Evolutionary conservation across 352 stramenopile species (phyloP).

Genomic region (Phytopythium oedochilum): DNA sequence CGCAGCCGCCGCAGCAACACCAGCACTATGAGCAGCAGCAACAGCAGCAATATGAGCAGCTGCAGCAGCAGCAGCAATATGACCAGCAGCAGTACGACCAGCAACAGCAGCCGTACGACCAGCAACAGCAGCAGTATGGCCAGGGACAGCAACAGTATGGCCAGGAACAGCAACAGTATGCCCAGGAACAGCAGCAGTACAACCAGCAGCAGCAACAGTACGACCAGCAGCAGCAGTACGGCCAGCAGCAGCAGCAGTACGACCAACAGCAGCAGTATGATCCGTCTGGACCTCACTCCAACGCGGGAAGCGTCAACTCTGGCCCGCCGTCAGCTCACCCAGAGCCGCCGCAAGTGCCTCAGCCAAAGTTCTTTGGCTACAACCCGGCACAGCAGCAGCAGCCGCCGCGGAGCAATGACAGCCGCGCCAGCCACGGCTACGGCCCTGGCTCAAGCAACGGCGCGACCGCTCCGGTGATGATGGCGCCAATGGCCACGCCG

Average conservation of each 20-base stretch:
- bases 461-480: slow-evolving; percentile 1
- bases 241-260: not conserved
- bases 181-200: slow-evolving; percentile 1
- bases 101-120: not conserved
- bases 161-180: not conserved
- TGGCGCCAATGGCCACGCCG: slow-evolving; percentile 4
- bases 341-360: not conserved
- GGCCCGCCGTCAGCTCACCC: slow-evolving; percentile 11
- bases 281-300: slow-evolving; percentile 1
- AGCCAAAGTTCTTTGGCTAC: slow-evolving; percentile 5
- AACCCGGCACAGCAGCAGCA: slow-evolving; percentile 19
- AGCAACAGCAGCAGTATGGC: slow-evolving; percentile 1
- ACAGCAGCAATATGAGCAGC: slow-evolving; percentile 1
- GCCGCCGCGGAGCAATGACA: slow-evolving; percentile 29
- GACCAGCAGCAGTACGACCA: not conserved
- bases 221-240: not conserved
- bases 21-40: not conserved
- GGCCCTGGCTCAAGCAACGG: slow-evolving; percentile 2
- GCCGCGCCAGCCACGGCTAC: slow-evolving; percentile 14
- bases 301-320: not conserved
- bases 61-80: not conserved
- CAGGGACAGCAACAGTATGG: not conserved
- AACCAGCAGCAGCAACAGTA: not conserved
- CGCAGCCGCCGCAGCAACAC: slow-evolving; percentile 2
- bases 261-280: not conserved